These are phyloP conservation scores for Pichia paraexigua DNA, from an alignment of 805 yeast species.

Conservation along the genomic window DNA sequence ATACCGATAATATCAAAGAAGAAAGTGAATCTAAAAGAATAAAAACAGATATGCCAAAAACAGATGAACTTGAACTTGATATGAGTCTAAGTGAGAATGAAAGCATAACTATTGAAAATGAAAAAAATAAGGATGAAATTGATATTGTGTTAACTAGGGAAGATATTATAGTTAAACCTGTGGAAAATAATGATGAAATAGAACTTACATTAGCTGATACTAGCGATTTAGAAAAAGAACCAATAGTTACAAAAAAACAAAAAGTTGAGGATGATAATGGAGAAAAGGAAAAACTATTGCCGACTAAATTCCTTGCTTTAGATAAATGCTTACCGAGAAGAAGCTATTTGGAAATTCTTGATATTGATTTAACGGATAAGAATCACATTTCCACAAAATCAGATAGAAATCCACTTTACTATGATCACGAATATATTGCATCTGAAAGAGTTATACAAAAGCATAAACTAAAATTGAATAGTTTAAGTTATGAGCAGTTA, in stretches of 20 bases:
- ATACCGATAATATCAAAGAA: background rate
- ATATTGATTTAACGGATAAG: conserved; percentile 29
- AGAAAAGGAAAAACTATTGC: background rate
- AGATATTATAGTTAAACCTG: background rate
- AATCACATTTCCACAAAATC: conserved; percentile 18
- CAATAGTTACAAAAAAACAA: background rate
- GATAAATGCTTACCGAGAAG: conserved; percentile 77
- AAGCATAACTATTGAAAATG: background rate
- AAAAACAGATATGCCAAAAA: background rate
- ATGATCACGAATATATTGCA: conserved; percentile 31
- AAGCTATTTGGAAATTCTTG: conserved; percentile 44
- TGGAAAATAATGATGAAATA: background rate
- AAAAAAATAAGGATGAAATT: conserved; percentile 27
- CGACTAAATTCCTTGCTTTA: conserved; percentile 56
- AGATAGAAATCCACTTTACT: conserved; percentile 17
- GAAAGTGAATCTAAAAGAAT: conserved; percentile 15
- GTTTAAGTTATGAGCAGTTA: conserved; percentile 7
- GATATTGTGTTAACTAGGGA: conserved; percentile 15
- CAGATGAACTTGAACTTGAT: conserved; percentile 15
- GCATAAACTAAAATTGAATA: conserved; percentile 11
- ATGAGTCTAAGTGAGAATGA: background rate
- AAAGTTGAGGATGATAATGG: background rate
- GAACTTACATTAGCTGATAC: background rate
- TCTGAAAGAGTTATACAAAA: conserved; percentile 16
- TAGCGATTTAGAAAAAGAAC: background rate